Conservation (phyloP, 768 basidiomycete species). For the Auricularia cornea region DNA sequence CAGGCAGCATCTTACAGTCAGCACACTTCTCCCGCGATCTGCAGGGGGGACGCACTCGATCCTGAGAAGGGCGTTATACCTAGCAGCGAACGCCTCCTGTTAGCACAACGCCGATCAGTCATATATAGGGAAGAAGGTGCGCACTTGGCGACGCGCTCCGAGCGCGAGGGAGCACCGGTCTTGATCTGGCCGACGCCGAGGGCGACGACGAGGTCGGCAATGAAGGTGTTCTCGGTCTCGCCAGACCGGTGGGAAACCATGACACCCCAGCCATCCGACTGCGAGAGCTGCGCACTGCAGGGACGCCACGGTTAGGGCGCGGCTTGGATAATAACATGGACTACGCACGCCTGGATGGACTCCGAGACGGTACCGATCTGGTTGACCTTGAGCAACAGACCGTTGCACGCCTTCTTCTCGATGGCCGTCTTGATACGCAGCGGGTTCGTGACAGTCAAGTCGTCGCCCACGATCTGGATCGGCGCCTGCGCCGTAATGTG, state of each 20-base stretch:
- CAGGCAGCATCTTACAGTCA: conserved; percentile 10
- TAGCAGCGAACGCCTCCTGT: conserved; percentile 6
- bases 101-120: neutral
- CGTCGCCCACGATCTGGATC: conserved; percentile 92
- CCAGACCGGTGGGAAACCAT: conserved; percentile 99
- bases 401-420: conserved; percentile 99
- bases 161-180: conserved; percentile 94
- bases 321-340: conserved; percentile 12
- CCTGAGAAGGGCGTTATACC: conserved; percentile 74
- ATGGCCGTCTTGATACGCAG: conserved; percentile 96
- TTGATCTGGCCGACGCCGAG: conserved; percentile 94
- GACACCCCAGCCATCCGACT: conserved; percentile 96
- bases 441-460: conserved; percentile 97
- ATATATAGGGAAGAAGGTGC: neutral
- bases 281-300: conserved; percentile 82
- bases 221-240: conserved; percentile 96
- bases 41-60: conserved; percentile 63
- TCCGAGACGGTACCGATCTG: conserved; percentile 99
- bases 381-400: conserved; percentile 97
- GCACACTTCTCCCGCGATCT: conserved; percentile 2
- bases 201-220: conserved; percentile 91
- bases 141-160: conserved; percentile 91
- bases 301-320: neutral
- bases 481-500: conserved; percentile 74
- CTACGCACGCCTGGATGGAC: conserved; percentile 89